phyloP scores from a whole-genome alignment of 371 early-diverging fungal genomes.

The Globomyces sp. region DNA sequence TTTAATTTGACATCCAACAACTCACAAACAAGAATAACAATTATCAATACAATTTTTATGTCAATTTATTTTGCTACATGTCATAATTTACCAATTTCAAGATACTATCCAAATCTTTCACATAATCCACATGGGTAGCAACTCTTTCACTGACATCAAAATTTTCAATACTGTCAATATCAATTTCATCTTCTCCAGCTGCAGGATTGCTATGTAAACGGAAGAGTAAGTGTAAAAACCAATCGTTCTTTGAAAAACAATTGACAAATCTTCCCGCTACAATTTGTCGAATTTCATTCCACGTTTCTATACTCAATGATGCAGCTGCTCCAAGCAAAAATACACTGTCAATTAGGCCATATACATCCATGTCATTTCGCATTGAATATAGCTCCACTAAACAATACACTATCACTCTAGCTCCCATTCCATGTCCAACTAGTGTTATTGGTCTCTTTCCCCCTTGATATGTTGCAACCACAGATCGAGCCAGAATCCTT shows the following conservation, averaged over 20 bases:
- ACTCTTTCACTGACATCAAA: slow-evolving; percentile 17
- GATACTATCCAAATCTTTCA: background rate
- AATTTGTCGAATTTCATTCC: slow-evolving; percentile 70
- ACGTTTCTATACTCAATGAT: slow-evolving; percentile 49
- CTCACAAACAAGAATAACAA: no score
- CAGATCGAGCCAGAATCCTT: slow-evolving; percentile 28
- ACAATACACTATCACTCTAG: slow-evolving; percentile 83
- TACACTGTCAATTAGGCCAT: slow-evolving; percentile 80
- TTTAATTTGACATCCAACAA: no score
- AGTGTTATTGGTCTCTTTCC: slow-evolving; percentile 85
- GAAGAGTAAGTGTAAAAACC: slow-evolving; percentile 86
- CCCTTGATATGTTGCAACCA: slow-evolving; percentile 58
- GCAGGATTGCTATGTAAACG: slow-evolving; percentile 37
- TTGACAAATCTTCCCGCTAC: slow-evolving; percentile 86
- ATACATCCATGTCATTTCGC: slow-evolving; percentile 44
- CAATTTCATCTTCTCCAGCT: slow-evolving; percentile 18
- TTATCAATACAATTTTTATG: no score
- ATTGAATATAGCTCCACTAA: slow-evolving; percentile 71
- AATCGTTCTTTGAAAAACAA: slow-evolving; percentile 81
- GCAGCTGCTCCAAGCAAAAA: slow-evolving; percentile 64
- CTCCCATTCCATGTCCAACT: slow-evolving; percentile 50
- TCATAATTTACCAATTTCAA: background rate
- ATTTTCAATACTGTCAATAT: slow-evolving; percentile 22
- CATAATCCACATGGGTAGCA: slow-evolving; percentile 6
- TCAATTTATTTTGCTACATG: no score